Evolutionary conservation across 768 basidiomycete genomes (phyloP).

Genomic region (Kwoniella europaea): DNA sequence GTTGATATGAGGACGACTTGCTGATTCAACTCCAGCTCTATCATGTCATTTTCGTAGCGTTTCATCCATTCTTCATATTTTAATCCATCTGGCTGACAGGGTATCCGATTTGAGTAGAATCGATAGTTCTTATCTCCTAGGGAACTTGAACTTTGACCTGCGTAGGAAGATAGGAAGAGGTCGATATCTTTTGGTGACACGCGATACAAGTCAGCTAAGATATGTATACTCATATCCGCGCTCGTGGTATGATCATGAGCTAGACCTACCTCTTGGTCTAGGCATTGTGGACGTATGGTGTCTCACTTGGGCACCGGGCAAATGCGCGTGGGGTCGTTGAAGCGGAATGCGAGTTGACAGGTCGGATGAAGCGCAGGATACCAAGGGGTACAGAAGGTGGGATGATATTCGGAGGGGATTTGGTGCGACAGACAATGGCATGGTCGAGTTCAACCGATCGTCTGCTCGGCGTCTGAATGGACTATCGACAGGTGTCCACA

Average conservation of each 20-base stretch:
- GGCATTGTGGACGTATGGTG: not conserved
- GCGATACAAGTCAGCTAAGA: too few species aligned
- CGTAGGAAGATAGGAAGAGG: slow-evolving; percentile 37
- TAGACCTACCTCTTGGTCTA: slow-evolving; percentile 13
- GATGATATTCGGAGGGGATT: too few species aligned
- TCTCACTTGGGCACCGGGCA: not conserved
- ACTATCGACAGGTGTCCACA: too few species aligned
- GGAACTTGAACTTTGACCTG: slow-evolving; percentile 8
- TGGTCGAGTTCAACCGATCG: too few species aligned
- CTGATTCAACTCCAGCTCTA: slow-evolving; percentile 51
- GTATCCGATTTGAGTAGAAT: slow-evolving; percentile 39
- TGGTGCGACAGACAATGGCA: too few species aligned
- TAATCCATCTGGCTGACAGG: slow-evolving; percentile 33
- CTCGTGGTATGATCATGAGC: not conserved
- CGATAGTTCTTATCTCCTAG: slow-evolving; percentile 27
- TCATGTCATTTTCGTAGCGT: slow-evolving; percentile 31
- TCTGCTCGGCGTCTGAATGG: too few species aligned
- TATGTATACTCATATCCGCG: too few species aligned
- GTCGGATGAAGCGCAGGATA: too few species aligned
- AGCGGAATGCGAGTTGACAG: not conserved
- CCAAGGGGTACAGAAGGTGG: too few species aligned
- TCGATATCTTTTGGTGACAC: slow-evolving; percentile 26
- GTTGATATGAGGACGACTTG: slow-evolving; percentile 18
- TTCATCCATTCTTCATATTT: slow-evolving; percentile 43
- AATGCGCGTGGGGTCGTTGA: not conserved